phyloP scores from a whole-genome alignment of 2,329 filamentous ascomycete species.

The Coleophoma cylindrospora region DNA sequence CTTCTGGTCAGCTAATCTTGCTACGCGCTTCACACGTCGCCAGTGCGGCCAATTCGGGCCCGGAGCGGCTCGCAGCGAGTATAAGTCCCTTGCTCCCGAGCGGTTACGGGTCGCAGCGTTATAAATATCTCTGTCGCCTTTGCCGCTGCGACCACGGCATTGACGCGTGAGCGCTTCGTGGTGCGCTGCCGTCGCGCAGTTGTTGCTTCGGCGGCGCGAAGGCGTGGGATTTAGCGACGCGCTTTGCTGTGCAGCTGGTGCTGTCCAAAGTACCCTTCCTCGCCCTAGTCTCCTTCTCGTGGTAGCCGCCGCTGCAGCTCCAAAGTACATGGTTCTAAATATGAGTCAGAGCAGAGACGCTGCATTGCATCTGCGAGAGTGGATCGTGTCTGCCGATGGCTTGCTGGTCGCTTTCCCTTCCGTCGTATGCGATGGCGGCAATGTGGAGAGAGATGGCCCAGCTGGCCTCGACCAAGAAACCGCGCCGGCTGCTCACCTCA shows the following conservation, averaged over 20 bases:
- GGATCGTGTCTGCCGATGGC: not conserved
- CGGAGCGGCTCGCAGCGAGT: not conserved
- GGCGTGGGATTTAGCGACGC: constrained; percentile 2
- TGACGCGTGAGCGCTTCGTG: constrained; percentile 8
- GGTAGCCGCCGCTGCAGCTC: not conserved
- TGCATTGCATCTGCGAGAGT: constrained; percentile 8
- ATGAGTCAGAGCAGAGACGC: constrained; percentile 27
- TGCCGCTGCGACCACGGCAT: constrained; percentile 1
- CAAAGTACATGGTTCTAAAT: constrained; percentile 16
- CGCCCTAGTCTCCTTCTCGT: no score
- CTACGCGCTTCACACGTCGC: not conserved
- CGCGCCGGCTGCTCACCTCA: constrained; percentile 8
- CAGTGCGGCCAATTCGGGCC: not conserved
- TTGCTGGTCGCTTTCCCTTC: not conserved
- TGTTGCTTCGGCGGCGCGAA: not conserved
- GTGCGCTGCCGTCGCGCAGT: constrained; percentile 1
- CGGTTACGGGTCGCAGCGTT: constrained; percentile 15
- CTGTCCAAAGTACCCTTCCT: constrained; percentile 4
- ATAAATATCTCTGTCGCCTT: constrained; percentile 5
- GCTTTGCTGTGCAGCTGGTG: constrained; percentile 8
- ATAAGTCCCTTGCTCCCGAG: constrained; percentile 1
- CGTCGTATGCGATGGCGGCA: constrained; percentile 13
- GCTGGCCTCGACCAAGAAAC: constrained; percentile 28
- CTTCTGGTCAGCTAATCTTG: not conserved
- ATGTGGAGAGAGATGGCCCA: constrained; percentile 26